phyloP scores from a whole-genome alignment of 2,329 filamentous ascomycete genomes.

The Aspergillus ruber region DNA sequence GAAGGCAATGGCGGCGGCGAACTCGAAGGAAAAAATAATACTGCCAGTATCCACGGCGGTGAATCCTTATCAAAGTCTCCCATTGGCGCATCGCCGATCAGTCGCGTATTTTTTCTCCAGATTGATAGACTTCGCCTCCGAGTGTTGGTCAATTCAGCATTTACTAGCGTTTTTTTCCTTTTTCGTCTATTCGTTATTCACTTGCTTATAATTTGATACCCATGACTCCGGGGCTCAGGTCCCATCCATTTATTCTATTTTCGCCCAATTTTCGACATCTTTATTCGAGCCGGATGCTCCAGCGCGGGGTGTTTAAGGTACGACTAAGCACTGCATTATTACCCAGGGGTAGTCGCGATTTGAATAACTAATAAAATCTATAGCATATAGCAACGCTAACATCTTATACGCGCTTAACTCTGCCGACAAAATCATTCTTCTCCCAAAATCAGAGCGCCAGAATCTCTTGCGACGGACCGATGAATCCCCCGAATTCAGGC shows the following conservation, averaged over 20 bases:
- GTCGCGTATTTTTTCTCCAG: neutral
- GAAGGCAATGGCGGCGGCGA: constrained; percentile 3
- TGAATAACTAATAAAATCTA: no score
- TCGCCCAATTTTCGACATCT: neutral
- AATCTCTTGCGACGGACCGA: no score
- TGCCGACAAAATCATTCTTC: no score
- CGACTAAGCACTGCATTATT: no score
- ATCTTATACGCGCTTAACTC: no score
- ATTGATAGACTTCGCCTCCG: neutral
- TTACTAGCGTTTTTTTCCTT: neutral
- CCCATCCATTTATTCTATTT: neutral
- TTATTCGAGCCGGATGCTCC: neutral
- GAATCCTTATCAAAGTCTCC: constrained; percentile 8
- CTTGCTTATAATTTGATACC: neutral
- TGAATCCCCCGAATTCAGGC: no score
- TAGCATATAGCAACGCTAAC: no score
- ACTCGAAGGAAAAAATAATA: constrained; percentile 16
- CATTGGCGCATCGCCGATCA: constrained; percentile 14
- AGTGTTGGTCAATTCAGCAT: neutral
- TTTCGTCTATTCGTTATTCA: neutral
- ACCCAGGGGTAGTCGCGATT: no score
- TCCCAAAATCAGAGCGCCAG: no score
- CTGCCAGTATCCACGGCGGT: constrained; percentile 21
- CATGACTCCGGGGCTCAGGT: neutral
- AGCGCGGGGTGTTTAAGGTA: neutral